Evolutionary conservation across 768 basidiomycete species (phyloP).

Genomic region (Postia placenta): DNA sequence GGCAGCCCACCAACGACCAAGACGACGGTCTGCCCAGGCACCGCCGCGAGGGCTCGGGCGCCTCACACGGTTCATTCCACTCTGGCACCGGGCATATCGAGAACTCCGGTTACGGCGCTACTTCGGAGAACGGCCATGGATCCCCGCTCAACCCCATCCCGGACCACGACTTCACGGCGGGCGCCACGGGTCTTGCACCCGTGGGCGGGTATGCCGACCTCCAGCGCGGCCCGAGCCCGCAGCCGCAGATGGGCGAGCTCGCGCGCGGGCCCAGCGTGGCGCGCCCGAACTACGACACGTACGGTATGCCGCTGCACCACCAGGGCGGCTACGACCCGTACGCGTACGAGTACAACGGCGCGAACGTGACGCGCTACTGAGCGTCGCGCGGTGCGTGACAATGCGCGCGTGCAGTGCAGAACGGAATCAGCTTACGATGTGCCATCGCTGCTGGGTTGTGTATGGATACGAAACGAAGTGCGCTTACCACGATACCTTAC

Average conservation of each 20-base stretch:
- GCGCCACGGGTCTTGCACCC: slow-evolving; percentile 48
- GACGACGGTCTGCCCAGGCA: slow-evolving; percentile 39
- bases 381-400: slow-evolving; percentile 1
- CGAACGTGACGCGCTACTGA: slow-evolving; percentile 3
- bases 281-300: slow-evolving; percentile 44
- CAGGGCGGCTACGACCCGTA: slow-evolving; percentile 33
- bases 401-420: slow-evolving; percentile 2
- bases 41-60: slow-evolving; percentile 51
- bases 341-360: slow-evolving; percentile 16
- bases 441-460: slow-evolving; percentile 10
- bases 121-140: slow-evolving; percentile 27
- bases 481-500: slow-evolving; percentile 16
- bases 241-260: slow-evolving; percentile 58
- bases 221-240: slow-evolving; percentile 66
- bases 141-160: slow-evolving; percentile 41
- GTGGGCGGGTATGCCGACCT: slow-evolving; percentile 82
- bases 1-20: slow-evolving; percentile 61
- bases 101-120: slow-evolving; percentile 21
- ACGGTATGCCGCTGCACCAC: slow-evolving; percentile 58
- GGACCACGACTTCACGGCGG: slow-evolving; percentile 75
- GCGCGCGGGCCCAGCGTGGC: slow-evolving; percentile 41
- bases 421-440: background rate
- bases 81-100: slow-evolving; percentile 37
- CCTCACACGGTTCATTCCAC: slow-evolving; percentile 59
- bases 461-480: slow-evolving; percentile 16